phyloP scores from a whole-genome alignment of 345 rosid genomes.

The Ailanthus altissimus region DNA sequence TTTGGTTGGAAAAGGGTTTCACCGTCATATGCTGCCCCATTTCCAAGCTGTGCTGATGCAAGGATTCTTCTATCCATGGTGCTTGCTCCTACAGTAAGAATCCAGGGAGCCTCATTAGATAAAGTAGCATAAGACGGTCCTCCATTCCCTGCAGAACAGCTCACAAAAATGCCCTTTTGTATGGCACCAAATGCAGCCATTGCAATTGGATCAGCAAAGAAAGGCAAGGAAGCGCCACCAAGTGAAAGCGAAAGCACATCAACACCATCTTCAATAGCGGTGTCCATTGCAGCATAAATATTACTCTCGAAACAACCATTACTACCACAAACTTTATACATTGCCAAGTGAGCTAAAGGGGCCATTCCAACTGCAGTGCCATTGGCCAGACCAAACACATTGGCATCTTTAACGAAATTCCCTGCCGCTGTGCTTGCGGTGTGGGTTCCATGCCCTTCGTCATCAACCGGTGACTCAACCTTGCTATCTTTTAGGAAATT shows the following conservation, averaged over 20 bases:
- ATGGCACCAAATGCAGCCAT: slow-evolving; percentile 48
- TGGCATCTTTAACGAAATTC: slow-evolving; percentile 37
- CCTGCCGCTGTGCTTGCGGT: slow-evolving; percentile 63
- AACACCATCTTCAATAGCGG: slow-evolving; percentile 55
- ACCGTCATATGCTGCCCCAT: slow-evolving; percentile 43
- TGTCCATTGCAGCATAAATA: slow-evolving; percentile 56
- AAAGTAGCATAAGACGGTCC: slow-evolving; percentile 41
- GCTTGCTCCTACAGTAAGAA: slow-evolving; percentile 61
- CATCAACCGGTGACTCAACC: slow-evolving; percentile 40
- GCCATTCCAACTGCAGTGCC: slow-evolving; percentile 64
- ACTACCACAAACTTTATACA: slow-evolving; percentile 46
- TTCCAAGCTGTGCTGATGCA: slow-evolving; percentile 45
- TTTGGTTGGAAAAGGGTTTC: slow-evolving; percentile 52
- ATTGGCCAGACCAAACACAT: slow-evolving; percentile 40
- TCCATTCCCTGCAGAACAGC: slow-evolving; percentile 53
- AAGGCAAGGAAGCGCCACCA: slow-evolving; percentile 42
- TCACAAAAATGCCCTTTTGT: slow-evolving; percentile 51
- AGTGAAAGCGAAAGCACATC: slow-evolving; percentile 56
- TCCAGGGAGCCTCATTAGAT: slow-evolving; percentile 65
- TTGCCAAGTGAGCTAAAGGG: slow-evolving; percentile 50
- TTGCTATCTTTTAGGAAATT: slow-evolving; percentile 21
- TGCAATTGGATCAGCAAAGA: slow-evolving; percentile 38
- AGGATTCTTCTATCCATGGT: slow-evolving; percentile 51
- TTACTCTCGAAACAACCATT: slow-evolving; percentile 33
- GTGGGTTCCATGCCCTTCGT: slow-evolving; percentile 59